Conservation (phyloP, 768 basidiomycete species). For the Podaxis sp. region DNA sequence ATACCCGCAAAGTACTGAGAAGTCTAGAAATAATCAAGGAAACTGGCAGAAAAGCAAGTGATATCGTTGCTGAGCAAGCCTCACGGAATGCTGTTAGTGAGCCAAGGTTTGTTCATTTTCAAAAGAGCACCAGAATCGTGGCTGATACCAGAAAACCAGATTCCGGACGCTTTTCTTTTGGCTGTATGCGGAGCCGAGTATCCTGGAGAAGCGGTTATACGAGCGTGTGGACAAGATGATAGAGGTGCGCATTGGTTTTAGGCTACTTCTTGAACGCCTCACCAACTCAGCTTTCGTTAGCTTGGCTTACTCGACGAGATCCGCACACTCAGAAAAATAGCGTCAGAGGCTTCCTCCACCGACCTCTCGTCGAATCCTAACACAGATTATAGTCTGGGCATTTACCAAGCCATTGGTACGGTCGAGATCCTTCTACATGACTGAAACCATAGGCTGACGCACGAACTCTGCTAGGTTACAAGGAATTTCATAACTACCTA, state of each 20-base stretch:
- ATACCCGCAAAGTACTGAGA: slow-evolving; percentile 86
- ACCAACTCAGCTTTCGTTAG: slow-evolving; percentile 34
- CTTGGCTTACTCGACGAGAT: slow-evolving; percentile 84
- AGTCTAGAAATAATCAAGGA: slow-evolving; percentile 78
- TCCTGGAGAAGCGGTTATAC: slow-evolving; percentile 70
- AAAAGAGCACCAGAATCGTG: background rate
- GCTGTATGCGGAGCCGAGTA: slow-evolving; percentile 74
- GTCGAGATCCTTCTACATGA: background rate
- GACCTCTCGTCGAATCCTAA: slow-evolving; percentile 9
- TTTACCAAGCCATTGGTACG: slow-evolving; percentile 92
- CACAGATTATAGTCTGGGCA: slow-evolving; percentile 75
- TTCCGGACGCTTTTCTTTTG: slow-evolving; percentile 89
- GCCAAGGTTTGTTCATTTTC: slow-evolving; percentile 48
- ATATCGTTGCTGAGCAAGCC: slow-evolving; percentile 66
- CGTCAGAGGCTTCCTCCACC: slow-evolving; percentile 13
- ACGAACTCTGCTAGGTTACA: slow-evolving; percentile 66
- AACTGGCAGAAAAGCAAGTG: slow-evolving; percentile 61
- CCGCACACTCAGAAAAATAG: slow-evolving; percentile 44
- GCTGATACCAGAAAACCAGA: slow-evolving; percentile 37
- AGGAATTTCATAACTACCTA: slow-evolving; percentile 79
- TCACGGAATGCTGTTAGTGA: slow-evolving; percentile 29
- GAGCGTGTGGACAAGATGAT: slow-evolving; percentile 88
- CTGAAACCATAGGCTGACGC: background rate
- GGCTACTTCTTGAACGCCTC: background rate
- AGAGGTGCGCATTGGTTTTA: slow-evolving; percentile 45